Evolutionary conservation across 148 eudicot species (phyloP).

Genomic region (Rhododendron simsii): DNA sequence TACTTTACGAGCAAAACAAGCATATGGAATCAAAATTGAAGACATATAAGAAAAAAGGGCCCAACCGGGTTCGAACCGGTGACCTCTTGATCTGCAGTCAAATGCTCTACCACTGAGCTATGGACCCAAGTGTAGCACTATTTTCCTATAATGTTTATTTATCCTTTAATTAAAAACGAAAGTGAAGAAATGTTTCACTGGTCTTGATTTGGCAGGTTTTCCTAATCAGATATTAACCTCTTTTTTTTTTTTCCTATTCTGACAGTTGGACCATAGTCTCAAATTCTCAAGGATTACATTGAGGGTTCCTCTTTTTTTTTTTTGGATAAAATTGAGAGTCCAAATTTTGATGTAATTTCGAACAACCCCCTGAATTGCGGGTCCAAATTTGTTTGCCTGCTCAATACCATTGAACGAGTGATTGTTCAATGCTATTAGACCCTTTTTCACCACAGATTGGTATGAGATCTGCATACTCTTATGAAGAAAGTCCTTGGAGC

Average conservation of each 20-base stretch:
- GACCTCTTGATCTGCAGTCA: slow-evolving; percentile 6
- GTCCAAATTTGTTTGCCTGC: neutral
- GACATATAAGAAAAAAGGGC: neutral
- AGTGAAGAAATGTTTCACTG: neutral
- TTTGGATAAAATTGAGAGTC: no score
- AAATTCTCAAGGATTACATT: neutral
- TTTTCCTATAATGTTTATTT: neutral
- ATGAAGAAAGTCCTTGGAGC: no score
- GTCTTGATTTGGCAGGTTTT: neutral
- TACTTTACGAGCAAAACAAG: neutral
- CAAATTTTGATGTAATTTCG: no score
- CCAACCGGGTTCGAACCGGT: slow-evolving; percentile 7
- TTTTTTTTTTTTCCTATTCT: neutral
- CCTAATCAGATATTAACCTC: neutral
- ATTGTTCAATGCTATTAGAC: no score
- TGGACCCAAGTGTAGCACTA: neutral
- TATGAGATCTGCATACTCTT: no score
- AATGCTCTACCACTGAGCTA: slow-evolving; percentile 6
- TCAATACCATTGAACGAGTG: no score
- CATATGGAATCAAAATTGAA: neutral
- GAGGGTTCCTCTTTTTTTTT: no score
- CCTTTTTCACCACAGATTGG: no score
- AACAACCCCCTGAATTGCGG: no score
- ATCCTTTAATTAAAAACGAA: no score
- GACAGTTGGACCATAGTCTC: neutral